phyloP scores from a whole-genome alignment of 2,329 filamentous ascomycete genomes.

The Verticillium albo-atrum region DNA sequence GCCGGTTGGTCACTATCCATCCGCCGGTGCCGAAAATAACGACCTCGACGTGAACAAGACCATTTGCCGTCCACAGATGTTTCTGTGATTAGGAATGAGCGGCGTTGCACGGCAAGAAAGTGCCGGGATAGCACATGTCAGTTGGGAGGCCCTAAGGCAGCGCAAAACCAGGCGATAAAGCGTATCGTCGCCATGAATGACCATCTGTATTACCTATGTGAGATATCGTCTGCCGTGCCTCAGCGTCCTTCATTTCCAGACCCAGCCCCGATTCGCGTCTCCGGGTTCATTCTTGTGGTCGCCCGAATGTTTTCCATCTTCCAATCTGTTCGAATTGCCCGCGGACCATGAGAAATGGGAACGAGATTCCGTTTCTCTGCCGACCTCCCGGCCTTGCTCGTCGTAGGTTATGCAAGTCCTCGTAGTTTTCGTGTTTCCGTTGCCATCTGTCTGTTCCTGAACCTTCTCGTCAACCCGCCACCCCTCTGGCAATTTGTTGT shows the following conservation, averaged over 20 bases:
- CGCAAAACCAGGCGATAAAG: too few species aligned
- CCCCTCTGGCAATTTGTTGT: conserved; percentile 3
- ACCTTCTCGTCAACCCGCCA: conserved; percentile 10
- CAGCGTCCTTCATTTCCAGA: background rate
- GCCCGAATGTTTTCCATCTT: background rate
- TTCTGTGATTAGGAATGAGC: background rate
- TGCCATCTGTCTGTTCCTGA: conserved; percentile 8
- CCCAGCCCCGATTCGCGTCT: background rate
- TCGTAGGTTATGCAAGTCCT: conserved; percentile 11
- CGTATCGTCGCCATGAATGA: background rate
- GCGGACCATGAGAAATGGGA: conserved; percentile 11
- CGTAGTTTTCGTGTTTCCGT: conserved; percentile 9
- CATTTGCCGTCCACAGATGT: too few species aligned
- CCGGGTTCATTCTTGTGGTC: background rate
- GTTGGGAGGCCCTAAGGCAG: background rate
- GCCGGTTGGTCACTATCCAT: too few species aligned
- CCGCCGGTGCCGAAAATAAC: too few species aligned
- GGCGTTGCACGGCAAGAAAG: background rate
- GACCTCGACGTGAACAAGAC: too few species aligned
- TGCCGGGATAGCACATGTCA: too few species aligned
- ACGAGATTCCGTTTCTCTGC: conserved; percentile 8
- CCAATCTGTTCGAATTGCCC: conserved; percentile 3
- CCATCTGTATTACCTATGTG: background rate
- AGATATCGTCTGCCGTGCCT: background rate
- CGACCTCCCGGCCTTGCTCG: conserved; percentile 11